Conservation (phyloP, 2,329 filamentous ascomycete genomes). For the Colletotrichum limetticola region DNA sequence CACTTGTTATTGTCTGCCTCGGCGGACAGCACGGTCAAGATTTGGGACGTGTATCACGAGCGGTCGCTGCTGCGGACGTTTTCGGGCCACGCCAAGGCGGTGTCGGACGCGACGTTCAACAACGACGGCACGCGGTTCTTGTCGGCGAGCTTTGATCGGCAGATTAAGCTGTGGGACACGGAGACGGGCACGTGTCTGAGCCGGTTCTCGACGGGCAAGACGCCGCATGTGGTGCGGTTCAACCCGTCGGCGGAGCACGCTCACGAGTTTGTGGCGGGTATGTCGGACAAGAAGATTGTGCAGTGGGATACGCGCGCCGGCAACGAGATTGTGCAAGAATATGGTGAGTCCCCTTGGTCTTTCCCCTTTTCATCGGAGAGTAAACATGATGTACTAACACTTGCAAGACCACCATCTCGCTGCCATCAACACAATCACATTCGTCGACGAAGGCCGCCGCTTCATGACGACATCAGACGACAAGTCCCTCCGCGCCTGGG, state of each 20-base stretch:
- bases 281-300: slow-evolving; percentile 99
- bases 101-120: slow-evolving; percentile 92
- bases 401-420: slow-evolving; percentile 85
- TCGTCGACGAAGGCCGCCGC: slow-evolving; percentile 91
- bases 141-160: slow-evolving; percentile 90
- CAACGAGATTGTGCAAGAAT: slow-evolving; percentile 90
- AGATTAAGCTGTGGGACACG: slow-evolving; percentile 98
- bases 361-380: neutral
- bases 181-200: slow-evolving; percentile 90
- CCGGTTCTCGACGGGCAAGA: slow-evolving; percentile 93
- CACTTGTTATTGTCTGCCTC: slow-evolving; percentile 91
- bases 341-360: slow-evolving; percentile 50
- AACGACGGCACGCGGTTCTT: slow-evolving; percentile 85
- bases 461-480: slow-evolving; percentile 99
- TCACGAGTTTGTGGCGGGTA: slow-evolving; percentile 93
- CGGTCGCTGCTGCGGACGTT: slow-evolving; percentile 92
- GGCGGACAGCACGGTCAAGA: slow-evolving; percentile 89
- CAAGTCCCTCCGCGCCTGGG: slow-evolving; percentile 95
- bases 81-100: slow-evolving; percentile 87
- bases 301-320: slow-evolving; percentile 89
- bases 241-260: slow-evolving; percentile 82
- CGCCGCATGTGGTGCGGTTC: slow-evolving; percentile 93
- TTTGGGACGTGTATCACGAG: slow-evolving; percentile 94
- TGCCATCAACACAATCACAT: slow-evolving; percentile 97
- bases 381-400: neutral